phyloP scores from a whole-genome alignment of 257 asterid species.

The Fraxinus anomala region DNA sequence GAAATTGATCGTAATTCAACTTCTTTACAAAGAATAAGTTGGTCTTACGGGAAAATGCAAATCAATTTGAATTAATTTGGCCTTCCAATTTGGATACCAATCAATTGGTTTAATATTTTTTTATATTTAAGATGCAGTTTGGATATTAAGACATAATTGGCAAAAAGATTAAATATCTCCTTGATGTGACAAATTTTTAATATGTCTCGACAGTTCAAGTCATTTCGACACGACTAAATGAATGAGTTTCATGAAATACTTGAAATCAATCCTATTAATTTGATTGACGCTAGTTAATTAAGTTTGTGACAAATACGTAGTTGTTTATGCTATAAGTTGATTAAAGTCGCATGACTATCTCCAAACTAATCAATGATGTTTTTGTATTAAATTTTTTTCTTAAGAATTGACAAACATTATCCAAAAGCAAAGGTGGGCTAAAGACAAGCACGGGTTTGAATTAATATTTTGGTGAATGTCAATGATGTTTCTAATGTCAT shows the following conservation, averaged over 20 bases:
- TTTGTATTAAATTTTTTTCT: background rate
- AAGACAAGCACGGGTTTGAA: constrained; percentile 17
- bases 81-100: too few species aligned
- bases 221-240: background rate
- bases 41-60: background rate
- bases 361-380: background rate
- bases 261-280: background rate
- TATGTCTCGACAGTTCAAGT: background rate
- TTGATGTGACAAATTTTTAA: too few species aligned
- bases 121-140: too few species aligned
- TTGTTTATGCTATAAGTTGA: background rate
- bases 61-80: too few species aligned
- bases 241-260: background rate
- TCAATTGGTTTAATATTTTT: too few species aligned
- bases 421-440: background rate
- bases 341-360: background rate
- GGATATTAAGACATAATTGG: too few species aligned
- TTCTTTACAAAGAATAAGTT: background rate
- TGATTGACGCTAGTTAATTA: background rate
- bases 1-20: background rate
- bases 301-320: background rate
- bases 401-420: background rate
- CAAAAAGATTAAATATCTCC: too few species aligned
- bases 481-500: constrained; percentile 25
- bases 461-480: constrained; percentile 21